Evolutionary conservation across 495 filamentous ascomycete species (phyloP).

Genomic region (Aspergillus ostianus): DNA sequence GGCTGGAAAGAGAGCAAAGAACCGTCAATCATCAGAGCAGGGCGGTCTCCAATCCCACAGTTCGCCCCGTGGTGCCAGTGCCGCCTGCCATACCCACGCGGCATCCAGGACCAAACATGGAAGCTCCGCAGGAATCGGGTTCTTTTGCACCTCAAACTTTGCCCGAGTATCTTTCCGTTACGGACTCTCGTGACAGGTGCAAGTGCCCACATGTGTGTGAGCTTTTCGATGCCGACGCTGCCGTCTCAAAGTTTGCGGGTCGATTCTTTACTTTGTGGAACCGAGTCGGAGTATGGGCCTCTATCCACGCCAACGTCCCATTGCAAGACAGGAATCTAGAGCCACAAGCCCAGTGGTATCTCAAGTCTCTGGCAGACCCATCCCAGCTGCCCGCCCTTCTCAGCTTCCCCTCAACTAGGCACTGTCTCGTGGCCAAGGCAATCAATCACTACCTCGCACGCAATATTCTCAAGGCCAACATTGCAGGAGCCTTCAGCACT

Average conservation of each 20-base stretch:
- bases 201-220: background rate
- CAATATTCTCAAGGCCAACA: conserved; percentile 15
- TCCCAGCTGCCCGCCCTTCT: conserved; percentile 18
- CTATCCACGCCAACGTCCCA: conserved; percentile 15
- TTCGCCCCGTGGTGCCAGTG: conserved; percentile 11
- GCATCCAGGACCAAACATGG: conserved; percentile 1
- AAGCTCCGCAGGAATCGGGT: background rate
- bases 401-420: conserved; percentile 16
- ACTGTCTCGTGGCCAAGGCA: conserved; percentile 23
- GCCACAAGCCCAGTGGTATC: conserved; percentile 15
- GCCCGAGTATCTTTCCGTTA: background rate
- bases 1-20: conserved; percentile 22
- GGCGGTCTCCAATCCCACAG: conserved; percentile 23
- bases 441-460: conserved; percentile 23
- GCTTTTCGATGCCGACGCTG: conserved; percentile 3
- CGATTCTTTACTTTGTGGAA: conserved; percentile 12
- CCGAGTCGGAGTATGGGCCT: conserved; percentile 10
- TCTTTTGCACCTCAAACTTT: background rate
- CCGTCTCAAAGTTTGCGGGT: conserved; percentile 10
- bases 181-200: background rate
- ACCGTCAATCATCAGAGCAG: conserved; percentile 30
- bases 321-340: conserved; percentile 17
- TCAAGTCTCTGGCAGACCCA: conserved; percentile 19
- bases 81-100: too few species aligned
- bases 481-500: conserved; percentile 20